Evolutionary conservation across 345 rosid species (phyloP).

Genomic region (Eucalyptus marginata): DNA sequence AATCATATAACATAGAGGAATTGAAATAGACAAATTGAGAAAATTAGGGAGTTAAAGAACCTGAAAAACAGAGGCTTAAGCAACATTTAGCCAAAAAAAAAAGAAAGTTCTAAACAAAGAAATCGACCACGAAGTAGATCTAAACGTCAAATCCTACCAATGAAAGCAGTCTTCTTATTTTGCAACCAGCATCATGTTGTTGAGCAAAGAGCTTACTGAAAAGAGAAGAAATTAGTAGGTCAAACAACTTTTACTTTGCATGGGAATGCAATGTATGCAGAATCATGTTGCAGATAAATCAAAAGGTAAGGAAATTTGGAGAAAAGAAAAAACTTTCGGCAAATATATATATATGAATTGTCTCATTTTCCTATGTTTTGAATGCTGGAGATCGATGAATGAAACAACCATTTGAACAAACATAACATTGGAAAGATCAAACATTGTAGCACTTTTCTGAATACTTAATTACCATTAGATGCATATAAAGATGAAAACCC

Average conservation of each 20-base stretch:
- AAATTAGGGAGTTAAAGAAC: no score
- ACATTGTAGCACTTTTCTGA: not conserved
- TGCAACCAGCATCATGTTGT: not conserved
- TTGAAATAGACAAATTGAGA: not conserved
- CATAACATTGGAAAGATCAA: fast-evolving
- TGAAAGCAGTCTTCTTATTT: no score
- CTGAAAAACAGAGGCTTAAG: no score
- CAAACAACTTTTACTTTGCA: not conserved
- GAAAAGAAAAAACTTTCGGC: fast-evolving
- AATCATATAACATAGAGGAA: not conserved
- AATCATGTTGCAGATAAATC: not conserved
- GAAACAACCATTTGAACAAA: not conserved
- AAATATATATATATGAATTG: not conserved
- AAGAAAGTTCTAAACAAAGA: no score
- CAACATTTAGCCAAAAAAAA: no score
- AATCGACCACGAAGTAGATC: not conserved
- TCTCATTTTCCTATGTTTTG: not conserved
- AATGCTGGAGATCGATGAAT: not conserved
- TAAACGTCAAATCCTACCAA: not conserved
- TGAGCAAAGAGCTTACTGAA: not conserved
- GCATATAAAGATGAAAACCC: not conserved
- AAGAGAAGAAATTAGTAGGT: not conserved
- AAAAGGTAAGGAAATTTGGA: not conserved
- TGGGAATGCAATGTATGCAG: not conserved
- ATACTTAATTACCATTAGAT: not conserved